Percentiles rank a stretch among this genome's conserved stretches.
phyloP scores from a whole-genome alignment of 768 basidiomycete species.

The Sarcodon sp. region DNA sequence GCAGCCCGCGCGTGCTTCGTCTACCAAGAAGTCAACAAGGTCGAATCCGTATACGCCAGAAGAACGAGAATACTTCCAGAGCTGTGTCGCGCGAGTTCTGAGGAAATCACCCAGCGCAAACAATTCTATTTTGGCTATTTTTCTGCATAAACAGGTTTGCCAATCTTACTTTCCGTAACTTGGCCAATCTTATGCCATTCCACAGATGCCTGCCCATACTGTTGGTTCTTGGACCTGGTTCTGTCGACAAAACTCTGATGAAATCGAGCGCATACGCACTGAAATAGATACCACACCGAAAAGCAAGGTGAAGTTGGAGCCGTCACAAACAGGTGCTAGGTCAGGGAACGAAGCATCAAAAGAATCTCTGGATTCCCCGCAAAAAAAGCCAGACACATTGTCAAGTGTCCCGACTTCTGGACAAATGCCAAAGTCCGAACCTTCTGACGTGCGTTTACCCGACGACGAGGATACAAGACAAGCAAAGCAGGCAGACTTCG shows the following conservation, averaged over 20 bases:
- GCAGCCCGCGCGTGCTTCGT: slow-evolving; percentile 24
- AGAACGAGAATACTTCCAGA: slow-evolving; percentile 35
- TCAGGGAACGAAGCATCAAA: not conserved
- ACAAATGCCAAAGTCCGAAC: not conserved
- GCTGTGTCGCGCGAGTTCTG: slow-evolving; percentile 32
- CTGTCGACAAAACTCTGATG: slow-evolving; percentile 17
- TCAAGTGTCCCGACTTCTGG: no score
- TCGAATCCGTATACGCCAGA: slow-evolving; percentile 27
- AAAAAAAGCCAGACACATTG: not conserved
- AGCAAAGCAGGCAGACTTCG: slow-evolving; percentile 26
- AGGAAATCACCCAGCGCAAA: slow-evolving; percentile 34
- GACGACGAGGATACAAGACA: not conserved
- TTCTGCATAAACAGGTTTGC: slow-evolving; percentile 33
- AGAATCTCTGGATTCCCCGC: not conserved
- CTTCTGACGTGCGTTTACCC: not conserved
- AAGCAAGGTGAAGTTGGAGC: slow-evolving; percentile 10
- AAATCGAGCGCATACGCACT: slow-evolving; percentile 35
- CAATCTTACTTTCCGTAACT: not conserved
- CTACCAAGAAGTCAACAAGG: slow-evolving; percentile 6
- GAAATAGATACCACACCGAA: slow-evolving; percentile 38
- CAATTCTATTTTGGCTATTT: slow-evolving; percentile 20
- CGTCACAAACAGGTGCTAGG: not conserved
- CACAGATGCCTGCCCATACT: slow-evolving; percentile 50
- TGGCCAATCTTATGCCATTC: slow-evolving; percentile 1
- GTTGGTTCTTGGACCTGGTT: slow-evolving; percentile 36